Base-by-base conservation (phyloP, 192 early-diverging fungal genomes). In the Podochytrium sp. region DNA sequence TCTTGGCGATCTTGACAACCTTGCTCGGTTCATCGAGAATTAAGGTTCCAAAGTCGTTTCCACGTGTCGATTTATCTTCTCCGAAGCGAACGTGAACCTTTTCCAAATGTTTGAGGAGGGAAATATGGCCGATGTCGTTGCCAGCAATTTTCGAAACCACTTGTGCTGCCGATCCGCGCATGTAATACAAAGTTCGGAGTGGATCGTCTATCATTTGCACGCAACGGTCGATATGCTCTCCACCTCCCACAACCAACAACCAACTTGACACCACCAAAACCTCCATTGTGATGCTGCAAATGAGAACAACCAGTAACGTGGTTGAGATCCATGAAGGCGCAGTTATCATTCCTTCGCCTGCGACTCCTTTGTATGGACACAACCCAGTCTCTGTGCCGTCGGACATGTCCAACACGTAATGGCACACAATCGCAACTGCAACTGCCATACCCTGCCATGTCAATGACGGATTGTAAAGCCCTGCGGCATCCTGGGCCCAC, bases 1-100 rank as follows among this genome's bases (percentile, higher is more conserved):
- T 16, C 30, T 49, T 66, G 6, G 64, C 10, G 25, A 66, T 66
- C 43, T 66, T 66, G 64, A 66, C 64, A 30, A 66, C 64, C 27
- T 49, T 41, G 6, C 7, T 49, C 18, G 64, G 64, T 32, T 66
- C 64, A 50, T 66, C 64, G 4, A 66, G 16, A 12, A 49, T 49
- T 12, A 66, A 0, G 6, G 39, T 50, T 30, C 64, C 64, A 10
- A 50, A 7, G n/a, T 66, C 64, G 23, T 41, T 50, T 12, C 23
- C 64, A 18, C 64, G 7, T 23, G 64, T 66, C 43, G 18, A 27
- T 49, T 66, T 66, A 42, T 41, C 39, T 32, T 66, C 64, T 6
- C 64, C 64, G 32, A 66, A 39, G 12, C 43, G 12, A 12, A 66
- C 43, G 5, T 7, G 16, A 12, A 49, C 64, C 0, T n/a, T n/a